Conservation (phyloP, 768 basidiomycete species). For the Mycena epipterygia region DNA sequence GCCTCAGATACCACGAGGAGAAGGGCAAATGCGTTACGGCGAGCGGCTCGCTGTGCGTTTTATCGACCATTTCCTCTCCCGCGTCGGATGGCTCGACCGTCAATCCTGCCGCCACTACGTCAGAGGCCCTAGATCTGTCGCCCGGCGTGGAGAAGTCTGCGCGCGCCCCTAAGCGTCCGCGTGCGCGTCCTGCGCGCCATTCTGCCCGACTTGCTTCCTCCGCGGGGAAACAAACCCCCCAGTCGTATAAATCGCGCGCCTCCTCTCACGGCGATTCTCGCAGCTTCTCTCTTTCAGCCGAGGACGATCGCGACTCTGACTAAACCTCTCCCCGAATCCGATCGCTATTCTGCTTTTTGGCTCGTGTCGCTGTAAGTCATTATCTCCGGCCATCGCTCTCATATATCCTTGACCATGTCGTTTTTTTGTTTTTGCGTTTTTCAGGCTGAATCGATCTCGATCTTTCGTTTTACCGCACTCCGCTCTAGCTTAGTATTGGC, state of each 20-base stretch:
- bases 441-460: background rate
- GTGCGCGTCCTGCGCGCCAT: background rate
- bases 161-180: background rate
- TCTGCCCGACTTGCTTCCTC: background rate
- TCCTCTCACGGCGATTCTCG: background rate
- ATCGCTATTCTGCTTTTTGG: background rate
- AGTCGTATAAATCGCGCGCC: background rate
- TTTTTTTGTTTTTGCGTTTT: background rate
- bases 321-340: background rate
- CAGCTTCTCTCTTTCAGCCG: background rate
- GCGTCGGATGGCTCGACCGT: background rate
- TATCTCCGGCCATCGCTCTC: too few species aligned
- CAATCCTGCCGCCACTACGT: background rate
- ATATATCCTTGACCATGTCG: background rate
- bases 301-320: background rate
- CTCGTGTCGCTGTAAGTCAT: background rate
- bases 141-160: too few species aligned
- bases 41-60: background rate
- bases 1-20: background rate
- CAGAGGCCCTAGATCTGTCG: background rate
- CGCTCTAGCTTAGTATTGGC: background rate
- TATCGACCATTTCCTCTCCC: background rate
- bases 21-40: background rate
- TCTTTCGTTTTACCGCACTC: background rate
- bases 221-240: background rate